Base-by-base conservation (phyloP, 2,329 filamentous ascomycete species). In the Aspergillus eucalypticola region DNA sequence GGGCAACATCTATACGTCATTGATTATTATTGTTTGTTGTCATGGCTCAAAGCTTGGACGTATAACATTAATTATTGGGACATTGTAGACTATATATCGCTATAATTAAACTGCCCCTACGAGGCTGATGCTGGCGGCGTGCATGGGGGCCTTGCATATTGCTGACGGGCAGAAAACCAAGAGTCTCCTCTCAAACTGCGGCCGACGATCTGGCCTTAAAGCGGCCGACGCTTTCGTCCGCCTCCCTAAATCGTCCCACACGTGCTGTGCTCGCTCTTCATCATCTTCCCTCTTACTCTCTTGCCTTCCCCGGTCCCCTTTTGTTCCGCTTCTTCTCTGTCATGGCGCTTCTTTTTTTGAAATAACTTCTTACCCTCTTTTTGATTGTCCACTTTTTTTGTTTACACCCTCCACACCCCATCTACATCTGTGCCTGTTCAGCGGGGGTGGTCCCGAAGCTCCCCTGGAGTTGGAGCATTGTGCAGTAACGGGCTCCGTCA, bases 171-270 rank as follows among this genome's bases (percentile, higher is more conserved):
- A 50, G 25, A 29, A 29, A 29, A 17, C 13, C 25, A 17, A n/a
- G 29, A 17, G 6, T 11, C 13, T 8, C 23, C 23, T 60, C 64
- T 60, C 56, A 50, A 38, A 38, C 62, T 60, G 57, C 66, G 62
- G 62, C 60, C 64, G 71, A 70, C 67, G 70, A 74, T 75, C 73
- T 75, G 73, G 70, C 73, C 73, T 75, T 61, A 74, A 71, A 68
- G 59, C 62, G 65, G 64, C 58, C 52, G 55, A 63, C 60, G 69
- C 67, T 69, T 71, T 68, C 70, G 65, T 69, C 65, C 68, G 66
- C 67, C 67, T 71, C 67, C 68, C 64, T 64, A 62, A 60, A 60
- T 69, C 59, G 58, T 67, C 54, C 66, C 65, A 68, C 66, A 67
- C 67, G 62, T 68, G 66, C 68, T 68, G 61, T 66, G 32, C 63